A percentile compares a stretch with the other conserved stretches of the same genome.
phyloP scores from a whole-genome alignment of 306 rosid species.

The Pueraria montana region DNA sequence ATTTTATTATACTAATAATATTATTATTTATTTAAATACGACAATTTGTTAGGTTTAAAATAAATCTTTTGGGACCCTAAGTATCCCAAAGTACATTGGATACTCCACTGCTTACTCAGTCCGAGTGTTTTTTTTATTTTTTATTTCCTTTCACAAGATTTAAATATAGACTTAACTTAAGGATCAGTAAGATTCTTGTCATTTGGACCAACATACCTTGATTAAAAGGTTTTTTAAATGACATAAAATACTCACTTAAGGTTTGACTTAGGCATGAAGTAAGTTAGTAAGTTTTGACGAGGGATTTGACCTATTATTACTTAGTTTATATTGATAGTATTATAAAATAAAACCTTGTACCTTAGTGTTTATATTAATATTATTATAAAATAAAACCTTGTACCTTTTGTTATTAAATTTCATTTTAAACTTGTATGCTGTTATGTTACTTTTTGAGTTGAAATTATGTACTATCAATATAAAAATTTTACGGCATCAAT shows the following conservation, averaged over 20 bases:
- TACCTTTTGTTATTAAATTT: background rate
- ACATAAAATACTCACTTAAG: background rate
- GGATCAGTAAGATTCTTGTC: background rate
- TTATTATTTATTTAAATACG: background rate
- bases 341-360: background rate
- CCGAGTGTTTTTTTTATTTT: too few relatives aligned
- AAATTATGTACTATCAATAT: too few relatives aligned
- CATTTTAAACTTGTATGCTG: background rate
- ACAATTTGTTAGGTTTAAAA: background rate
- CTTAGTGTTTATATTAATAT: background rate
- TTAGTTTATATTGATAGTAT: background rate
- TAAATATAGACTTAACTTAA: background rate
- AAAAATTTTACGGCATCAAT: too few relatives aligned
- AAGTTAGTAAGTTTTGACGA: background rate
- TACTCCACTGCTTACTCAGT: background rate
- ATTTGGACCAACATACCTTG: background rate
- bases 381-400: too few relatives aligned
- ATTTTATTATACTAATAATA: background rate
- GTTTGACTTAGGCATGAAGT: background rate
- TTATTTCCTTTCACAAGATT: background rate
- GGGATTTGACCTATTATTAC: background rate
- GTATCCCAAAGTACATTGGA: background rate
- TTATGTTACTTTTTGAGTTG: background rate
- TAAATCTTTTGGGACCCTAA: background rate
- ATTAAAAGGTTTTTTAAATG: background rate